Evolutionary conservation across 1,139 yeast genomes (phyloP).

Genomic region (Yamadazyma membranifaciens): DNA sequence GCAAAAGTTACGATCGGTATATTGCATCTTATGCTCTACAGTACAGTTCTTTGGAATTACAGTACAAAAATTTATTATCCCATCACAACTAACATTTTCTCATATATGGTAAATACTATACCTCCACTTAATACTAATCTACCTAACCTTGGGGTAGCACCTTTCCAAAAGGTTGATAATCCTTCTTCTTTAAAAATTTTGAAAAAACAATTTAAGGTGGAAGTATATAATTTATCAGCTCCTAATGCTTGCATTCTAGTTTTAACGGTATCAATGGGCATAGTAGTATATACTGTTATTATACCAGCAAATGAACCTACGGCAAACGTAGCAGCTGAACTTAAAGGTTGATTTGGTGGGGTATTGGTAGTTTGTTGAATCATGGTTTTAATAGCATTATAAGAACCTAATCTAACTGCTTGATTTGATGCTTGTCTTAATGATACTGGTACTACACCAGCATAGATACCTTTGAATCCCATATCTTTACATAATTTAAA

Average conservation of each 20-base stretch:
- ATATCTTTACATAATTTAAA: constrained; percentile 66
- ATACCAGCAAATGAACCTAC: constrained; percentile 94
- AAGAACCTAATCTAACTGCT: constrained; percentile 90
- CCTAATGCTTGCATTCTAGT: constrained; percentile 97
- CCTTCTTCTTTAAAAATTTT: constrained; percentile 87
- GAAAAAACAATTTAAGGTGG: constrained; percentile 79
- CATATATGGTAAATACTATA: constrained; percentile 91
- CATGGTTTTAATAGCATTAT: constrained; percentile 80
- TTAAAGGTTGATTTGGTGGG: constrained; percentile 70
- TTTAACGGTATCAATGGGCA: constrained; percentile 98
- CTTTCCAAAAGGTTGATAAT: constrained; percentile 92
- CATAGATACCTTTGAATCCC: constrained; percentile 81
- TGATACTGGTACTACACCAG: constrained; percentile 90
- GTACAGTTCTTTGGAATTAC: background rate
- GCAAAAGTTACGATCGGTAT: constrained; percentile 3
- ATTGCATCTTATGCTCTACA: background rate
- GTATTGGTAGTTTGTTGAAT: constrained; percentile 71
- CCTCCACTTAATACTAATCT: constrained; percentile 92
- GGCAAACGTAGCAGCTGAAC: constrained; percentile 76
- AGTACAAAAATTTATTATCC: constrained; percentile 10
- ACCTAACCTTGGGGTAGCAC: constrained; percentile 96
- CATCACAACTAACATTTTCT: constrained; percentile 71
- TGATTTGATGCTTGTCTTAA: constrained; percentile 95
- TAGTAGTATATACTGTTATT: constrained; percentile 91
- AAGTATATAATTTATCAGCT: constrained; percentile 64